phyloP scores from a whole-genome alignment of 192 early-diverging fungal species.

The Phycomyces blakesleeanus region DNA sequence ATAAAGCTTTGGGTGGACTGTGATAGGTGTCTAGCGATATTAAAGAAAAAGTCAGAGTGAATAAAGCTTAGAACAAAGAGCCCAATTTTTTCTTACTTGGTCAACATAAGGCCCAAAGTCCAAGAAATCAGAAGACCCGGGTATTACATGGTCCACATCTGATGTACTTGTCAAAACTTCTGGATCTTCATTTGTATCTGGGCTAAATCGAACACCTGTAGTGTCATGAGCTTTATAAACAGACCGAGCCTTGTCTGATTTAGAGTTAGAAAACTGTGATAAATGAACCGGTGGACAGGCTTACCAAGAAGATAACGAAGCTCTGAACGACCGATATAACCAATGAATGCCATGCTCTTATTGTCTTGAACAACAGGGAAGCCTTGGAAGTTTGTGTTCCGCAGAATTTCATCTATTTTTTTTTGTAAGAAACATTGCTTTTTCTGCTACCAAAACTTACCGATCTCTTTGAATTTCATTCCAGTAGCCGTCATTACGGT shows the following conservation, averaged over 20 bases:
- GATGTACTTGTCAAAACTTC: slow-evolving; percentile 19
- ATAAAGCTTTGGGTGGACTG: slow-evolving; percentile 63
- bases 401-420: slow-evolving; percentile 42
- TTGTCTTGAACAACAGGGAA: slow-evolving; percentile 74
- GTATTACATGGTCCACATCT: slow-evolving; percentile 10
- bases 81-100: slow-evolving; percentile 33
- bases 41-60: background rate
- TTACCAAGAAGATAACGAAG: slow-evolving; percentile 54
- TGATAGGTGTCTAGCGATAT: slow-evolving; percentile 60
- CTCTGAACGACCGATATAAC: slow-evolving; percentile 66
- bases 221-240: slow-evolving; percentile 40
- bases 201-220: slow-evolving; percentile 48
- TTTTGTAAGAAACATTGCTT: background rate
- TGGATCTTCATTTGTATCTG: slow-evolving; percentile 17
- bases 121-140: slow-evolving; percentile 37
- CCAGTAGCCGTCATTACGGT: slow-evolving; percentile 56
- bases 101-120: slow-evolving; percentile 54
- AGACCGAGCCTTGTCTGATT: slow-evolving; percentile 43
- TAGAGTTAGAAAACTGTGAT: slow-evolving; percentile 1
- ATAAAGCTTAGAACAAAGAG: background rate
- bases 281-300: background rate
- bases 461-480: slow-evolving; percentile 43
- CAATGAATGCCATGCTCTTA: slow-evolving; percentile 56
- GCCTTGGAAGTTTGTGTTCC: slow-evolving; percentile 55
- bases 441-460: slow-evolving; percentile 14